phyloP scores from a whole-genome alignment of 768 basidiomycete species.

The Mrakia hoshinonis region DNA sequence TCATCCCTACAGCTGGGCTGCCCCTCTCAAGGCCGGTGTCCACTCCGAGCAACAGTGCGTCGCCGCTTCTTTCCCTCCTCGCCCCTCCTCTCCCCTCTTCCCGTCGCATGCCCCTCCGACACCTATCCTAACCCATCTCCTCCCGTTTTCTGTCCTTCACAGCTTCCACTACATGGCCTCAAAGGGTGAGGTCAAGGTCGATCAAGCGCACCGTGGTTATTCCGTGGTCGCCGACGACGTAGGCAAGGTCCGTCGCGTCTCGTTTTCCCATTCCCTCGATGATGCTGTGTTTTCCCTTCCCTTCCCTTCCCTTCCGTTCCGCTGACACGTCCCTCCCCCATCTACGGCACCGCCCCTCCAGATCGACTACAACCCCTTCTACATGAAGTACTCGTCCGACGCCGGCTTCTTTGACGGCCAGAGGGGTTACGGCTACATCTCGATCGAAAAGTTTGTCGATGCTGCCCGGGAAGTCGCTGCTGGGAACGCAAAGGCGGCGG shows the following conservation, averaged over 20 bases:
- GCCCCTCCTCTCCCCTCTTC: not conserved
- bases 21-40: conserved; percentile 74
- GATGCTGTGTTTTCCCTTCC: not conserved
- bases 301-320: not conserved
- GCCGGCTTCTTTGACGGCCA: conserved; percentile 91
- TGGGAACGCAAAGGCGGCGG: conserved; percentile 54
- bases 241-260: conserved; percentile 57
- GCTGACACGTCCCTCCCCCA: not conserved
- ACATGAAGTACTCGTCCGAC: conserved; percentile 79
- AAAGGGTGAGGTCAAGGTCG: conserved; percentile 86
- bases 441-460: conserved; percentile 85
- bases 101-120: not conserved
- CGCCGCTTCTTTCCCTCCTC: not conserved
- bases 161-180: conserved; percentile 43
- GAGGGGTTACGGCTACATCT: conserved; percentile 79
- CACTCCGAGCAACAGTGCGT: conserved; percentile 67
- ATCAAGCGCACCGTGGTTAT: conserved; percentile 91
- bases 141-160: conserved; percentile 35
- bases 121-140: not conserved
- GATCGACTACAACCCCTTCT: conserved; percentile 34
- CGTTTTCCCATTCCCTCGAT: not conserved
- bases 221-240: conserved; percentile 76
- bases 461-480: conserved; percentile 71
- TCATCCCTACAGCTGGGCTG: conserved; percentile 55
- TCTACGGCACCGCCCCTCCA: not conserved